phyloP scores from a whole-genome alignment of 495 filamentous ascomycete genomes.

The Pseudotulostoma volvatum region DNA sequence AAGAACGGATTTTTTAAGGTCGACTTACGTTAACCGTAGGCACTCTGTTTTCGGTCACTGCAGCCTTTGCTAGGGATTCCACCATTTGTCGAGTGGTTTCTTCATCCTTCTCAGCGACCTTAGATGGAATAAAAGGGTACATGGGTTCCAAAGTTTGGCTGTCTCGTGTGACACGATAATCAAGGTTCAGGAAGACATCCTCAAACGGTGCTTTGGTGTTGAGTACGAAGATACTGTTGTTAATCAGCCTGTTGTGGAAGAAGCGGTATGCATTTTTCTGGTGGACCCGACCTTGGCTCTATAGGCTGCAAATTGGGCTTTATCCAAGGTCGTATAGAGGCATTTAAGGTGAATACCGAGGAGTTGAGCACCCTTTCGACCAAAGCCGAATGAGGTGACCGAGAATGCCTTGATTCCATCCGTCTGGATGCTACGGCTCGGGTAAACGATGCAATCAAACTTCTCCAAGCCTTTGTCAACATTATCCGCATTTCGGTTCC shows the following conservation, averaged over 20 bases:
- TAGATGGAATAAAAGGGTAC: constrained; percentile 49
- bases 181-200: constrained; percentile 91
- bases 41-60: constrained; percentile 56
- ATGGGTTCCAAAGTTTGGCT: constrained; percentile 64
- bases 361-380: constrained; percentile 11
- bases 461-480: constrained; percentile 6
- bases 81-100: constrained; percentile 60
- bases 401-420: constrained; percentile 8
- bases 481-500: constrained; percentile 13
- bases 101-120: constrained; percentile 35
- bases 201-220: constrained; percentile 83
- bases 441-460: constrained; percentile 6
- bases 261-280: constrained; percentile 98
- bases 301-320: constrained; percentile 34
- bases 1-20: neutral
- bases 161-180: constrained; percentile 68
- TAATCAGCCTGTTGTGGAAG: constrained; percentile 93
- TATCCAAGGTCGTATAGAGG: constrained; percentile 71
- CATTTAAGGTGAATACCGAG: constrained; percentile 9
- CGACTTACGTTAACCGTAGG: constrained; percentile 68
- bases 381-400: constrained; percentile 15
- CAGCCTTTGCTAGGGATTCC: constrained; percentile 58
- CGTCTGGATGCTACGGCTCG: constrained; percentile 3
- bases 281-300: constrained; percentile 30
- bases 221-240: constrained; percentile 91